phyloP scores from a whole-genome alignment of 2,329 filamentous ascomycete species.

The Pestalotiopsis sp. region DNA sequence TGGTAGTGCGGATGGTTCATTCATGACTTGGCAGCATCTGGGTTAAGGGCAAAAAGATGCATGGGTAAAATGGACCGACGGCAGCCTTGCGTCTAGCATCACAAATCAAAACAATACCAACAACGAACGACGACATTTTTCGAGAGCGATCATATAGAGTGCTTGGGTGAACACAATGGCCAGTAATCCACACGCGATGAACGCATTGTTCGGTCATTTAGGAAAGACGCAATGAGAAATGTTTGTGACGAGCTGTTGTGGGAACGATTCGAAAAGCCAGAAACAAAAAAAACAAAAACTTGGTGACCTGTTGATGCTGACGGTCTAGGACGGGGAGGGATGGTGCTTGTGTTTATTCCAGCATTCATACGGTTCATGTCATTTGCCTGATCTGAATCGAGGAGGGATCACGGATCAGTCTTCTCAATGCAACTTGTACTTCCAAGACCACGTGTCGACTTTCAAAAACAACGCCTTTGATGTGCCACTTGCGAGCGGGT shows the following conservation, averaged over 20 bases:
- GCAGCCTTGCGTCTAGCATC: conserved; percentile 38
- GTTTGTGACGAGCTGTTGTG: background rate
- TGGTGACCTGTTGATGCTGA: background rate
- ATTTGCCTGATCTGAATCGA: background rate
- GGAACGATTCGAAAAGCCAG: background rate
- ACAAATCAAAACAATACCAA: conserved; percentile 38
- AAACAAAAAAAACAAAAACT: background rate
- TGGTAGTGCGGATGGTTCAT: conserved; percentile 65
- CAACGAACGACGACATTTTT: conserved; percentile 20
- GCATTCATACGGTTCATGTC: background rate
- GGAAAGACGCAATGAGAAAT: conserved; percentile 9
- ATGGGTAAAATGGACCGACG: conserved; percentile 24
- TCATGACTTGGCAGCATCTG: conserved; percentile 50
- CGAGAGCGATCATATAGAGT: conserved; percentile 10
- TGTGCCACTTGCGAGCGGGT: too few relatives aligned
- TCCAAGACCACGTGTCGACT: background rate
- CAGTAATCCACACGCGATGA: background rate
- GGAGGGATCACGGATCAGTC: background rate
- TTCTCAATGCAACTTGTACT: background rate
- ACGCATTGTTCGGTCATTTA: background rate
- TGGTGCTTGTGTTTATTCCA: background rate
- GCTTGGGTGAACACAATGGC: conserved; percentile 1
- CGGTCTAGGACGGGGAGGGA: background rate
- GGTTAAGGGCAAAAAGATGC: conserved; percentile 53
- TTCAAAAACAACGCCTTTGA: conserved; percentile 25